Conservation (phyloP, 1,139 yeast genomes). For the Saccharomyces hybrid region DNA sequence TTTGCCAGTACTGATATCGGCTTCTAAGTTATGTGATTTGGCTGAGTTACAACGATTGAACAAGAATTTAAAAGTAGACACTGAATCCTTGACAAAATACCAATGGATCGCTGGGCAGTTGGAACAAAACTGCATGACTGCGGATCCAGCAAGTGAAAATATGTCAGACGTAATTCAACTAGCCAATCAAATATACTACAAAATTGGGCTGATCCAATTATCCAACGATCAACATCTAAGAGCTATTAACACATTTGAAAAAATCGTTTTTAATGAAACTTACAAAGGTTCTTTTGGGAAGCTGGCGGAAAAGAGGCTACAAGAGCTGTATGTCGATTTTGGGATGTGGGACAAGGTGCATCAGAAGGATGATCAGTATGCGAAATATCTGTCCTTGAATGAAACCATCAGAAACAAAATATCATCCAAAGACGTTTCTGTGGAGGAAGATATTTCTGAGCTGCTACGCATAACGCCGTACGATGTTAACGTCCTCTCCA, state of each 20-base stretch:
- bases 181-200: constrained; percentile 19
- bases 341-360: constrained; percentile 25
- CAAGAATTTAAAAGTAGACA: not conserved
- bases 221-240: constrained; percentile 22
- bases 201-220: constrained; percentile 24
- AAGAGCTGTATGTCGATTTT: constrained; percentile 21
- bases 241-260: constrained; percentile 22
- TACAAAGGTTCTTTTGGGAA: constrained; percentile 15
- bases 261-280: constrained; percentile 6
- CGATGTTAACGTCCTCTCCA: constrained; percentile 8
- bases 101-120: not conserved
- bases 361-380: constrained; percentile 8
- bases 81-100: not conserved
- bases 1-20: not conserved
- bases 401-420: constrained; percentile 7
- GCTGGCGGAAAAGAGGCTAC: constrained; percentile 18
- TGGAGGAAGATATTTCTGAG: not conserved
- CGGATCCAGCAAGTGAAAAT: not conserved
- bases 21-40: not conserved
- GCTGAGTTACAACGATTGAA: not conserved
- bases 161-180: constrained; percentile 3
- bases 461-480: constrained; percentile 7
- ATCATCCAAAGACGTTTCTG: not conserved
- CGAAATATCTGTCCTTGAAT: constrained; percentile 7
- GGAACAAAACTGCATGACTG: not conserved